phyloP scores from a whole-genome alignment of 352 stramenopile genomes.

The Globisporangium carolinianum region DNA sequence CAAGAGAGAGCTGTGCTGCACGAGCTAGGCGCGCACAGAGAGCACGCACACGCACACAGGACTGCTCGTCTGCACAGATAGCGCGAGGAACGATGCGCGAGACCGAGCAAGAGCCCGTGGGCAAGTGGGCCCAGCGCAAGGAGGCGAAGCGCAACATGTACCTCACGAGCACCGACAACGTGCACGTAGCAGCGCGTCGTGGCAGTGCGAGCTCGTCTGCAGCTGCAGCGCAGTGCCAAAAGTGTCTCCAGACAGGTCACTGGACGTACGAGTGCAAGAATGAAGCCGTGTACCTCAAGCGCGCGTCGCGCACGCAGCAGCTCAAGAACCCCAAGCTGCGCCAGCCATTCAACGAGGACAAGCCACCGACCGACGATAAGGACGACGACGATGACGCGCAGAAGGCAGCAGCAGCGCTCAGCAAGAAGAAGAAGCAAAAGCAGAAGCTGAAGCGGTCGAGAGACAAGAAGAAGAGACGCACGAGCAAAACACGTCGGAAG shows the following conservation, averaged over 20 bases:
- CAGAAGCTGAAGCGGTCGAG: conserved; percentile 4
- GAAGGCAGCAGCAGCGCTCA: conserved; percentile 10
- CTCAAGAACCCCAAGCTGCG: conserved; percentile 75
- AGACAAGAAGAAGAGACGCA: conserved; percentile 18
- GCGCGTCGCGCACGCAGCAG: conserved; percentile 70
- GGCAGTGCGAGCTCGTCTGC: conserved; percentile 8
- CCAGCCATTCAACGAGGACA: conserved; percentile 76
- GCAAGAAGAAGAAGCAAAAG: conserved; percentile 17
- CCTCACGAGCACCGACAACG: conserved; percentile 70
- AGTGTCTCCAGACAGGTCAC: conserved; percentile 70
- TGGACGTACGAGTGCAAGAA: conserved; percentile 89
- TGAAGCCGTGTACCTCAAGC: conserved; percentile 72
- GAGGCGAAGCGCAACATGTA: conserved; percentile 81
- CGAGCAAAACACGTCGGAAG: conserved; percentile 19
- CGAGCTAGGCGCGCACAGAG: no score
- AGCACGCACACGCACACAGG: no score
- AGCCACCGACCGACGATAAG: conserved; percentile 42
- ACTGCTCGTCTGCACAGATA: no score
- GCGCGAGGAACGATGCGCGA: conserved; percentile 27
- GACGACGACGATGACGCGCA: conserved; percentile 13
- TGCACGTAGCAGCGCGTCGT: conserved; percentile 44
- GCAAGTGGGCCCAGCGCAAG: conserved; percentile 60
- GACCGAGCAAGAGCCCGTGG: conserved; percentile 35
- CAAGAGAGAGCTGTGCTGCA: no score
- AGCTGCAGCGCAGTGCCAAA: conserved; percentile 64